Base-by-base conservation (phyloP, 345 rosid genomes). In the Noccaea bulbosa region DNA sequence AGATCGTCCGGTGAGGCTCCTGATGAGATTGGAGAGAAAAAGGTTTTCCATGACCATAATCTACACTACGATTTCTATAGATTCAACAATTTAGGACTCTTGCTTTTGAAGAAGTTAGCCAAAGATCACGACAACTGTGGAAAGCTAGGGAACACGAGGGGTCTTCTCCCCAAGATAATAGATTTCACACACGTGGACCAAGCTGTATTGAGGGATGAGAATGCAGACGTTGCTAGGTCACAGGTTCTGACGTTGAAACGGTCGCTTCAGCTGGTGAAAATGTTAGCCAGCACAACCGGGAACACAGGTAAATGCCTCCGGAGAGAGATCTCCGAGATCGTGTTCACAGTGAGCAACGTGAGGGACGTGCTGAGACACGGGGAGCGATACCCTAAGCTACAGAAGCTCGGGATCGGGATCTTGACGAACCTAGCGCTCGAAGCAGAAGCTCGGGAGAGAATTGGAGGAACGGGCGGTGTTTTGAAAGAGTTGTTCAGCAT, bases 71-170 rank as follows among this genome's bases (percentile, higher is more conserved):
- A 80, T 11, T 85, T 80, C 69, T 91, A 92, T 85, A 86, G 87
- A 34, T 88, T 91, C 69, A 91, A 87, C 77, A 90, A 90, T 69
- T 59, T 88, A 62, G 98, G 97, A 4, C 98, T 93, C 43, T 73
- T 82, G 33, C 83, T 93, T 63, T 83, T 91, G 69, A 93, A 93
- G 78, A 90, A 83, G 77, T 83, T 91, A 38, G 97, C 98, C 11
- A 84, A 78, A 32, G 92, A 91, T 65, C 98, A 86, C 11, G 98
- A 93, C 49, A 93, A 88, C 78, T 91, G 98, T 56, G 92, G 97
- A 22, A 93, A 91, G 82, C 92, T 93, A 22, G 98, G 96, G 27
- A 93, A 88, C 70, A 88, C 97, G 30, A 86, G 93, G 74, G 98
- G 96, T 12, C 93, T 93, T 32, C 79, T 93, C 1, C 92, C 97